Base-by-base conservation (phyloP, 2,329 filamentous ascomycete species). In the Coniochaeta hoffmannii region DNA sequence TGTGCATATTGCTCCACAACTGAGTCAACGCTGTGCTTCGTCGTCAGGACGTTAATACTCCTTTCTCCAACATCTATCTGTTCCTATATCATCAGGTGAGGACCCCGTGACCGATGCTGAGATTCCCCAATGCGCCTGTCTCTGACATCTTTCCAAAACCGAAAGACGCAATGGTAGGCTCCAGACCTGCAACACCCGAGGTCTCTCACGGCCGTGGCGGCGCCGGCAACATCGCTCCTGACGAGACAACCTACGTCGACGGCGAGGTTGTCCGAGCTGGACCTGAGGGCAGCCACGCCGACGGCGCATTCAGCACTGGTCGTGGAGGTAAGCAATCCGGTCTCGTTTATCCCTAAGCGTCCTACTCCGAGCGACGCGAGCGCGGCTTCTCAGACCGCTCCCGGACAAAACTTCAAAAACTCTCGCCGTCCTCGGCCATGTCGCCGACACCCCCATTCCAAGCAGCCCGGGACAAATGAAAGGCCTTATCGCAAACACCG, bases 171-270 rank as follows among this genome's bases (percentile, higher is more conserved):
- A 51, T 51, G 49, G n/a, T 24, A 34, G 31, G 28, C 28, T 51
- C 49, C 49, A 51, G 49, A 51, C 49, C 49, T 19, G 19, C 19
- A 22, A 62, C 63, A 14, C 61, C 71, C 53, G 79, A 83, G 65
- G 76, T 83, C 53, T 83, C 81, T 15, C 81, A 84, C 70, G 81
- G 81, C 62, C 79, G 81, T 59, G 81, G 81, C 57, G 81, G 81
- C 62, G 80, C 79, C 19, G 82, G 83, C 63, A 86, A 86, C 69
- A 83, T 86, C 68, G 76, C 74, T 59, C 67, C 70, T 32, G 82
- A 86, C 65, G 67, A 76, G 58, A 85, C 81, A 35, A 64, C 76
- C 61, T 87, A 87, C 65, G 76, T 77, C 59, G 83, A 87, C 60
- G 83, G 82, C 62, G 80, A 82, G 60, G 80, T 87, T 54, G 80